Percentiles rank a stretch among this genome's conserved stretches.
Conservation (phyloP, 495 filamentous ascomycete genomes). For the Tuber microsphaerosporum region DNA sequence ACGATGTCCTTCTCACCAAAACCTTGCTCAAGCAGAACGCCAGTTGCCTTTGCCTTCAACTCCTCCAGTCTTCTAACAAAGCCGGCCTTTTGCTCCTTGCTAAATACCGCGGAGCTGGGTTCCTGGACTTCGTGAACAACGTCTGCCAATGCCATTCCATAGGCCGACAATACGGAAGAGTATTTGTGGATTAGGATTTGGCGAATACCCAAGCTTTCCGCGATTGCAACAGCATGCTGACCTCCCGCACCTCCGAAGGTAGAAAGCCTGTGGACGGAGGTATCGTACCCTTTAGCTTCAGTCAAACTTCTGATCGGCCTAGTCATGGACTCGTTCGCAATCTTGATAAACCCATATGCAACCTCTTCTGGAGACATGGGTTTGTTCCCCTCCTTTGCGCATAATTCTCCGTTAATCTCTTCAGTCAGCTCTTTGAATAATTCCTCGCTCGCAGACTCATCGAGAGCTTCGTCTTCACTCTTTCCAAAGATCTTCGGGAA, state of each 20-base stretch:
- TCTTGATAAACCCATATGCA: conserved; percentile 80
- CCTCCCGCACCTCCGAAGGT: conserved; percentile 94
- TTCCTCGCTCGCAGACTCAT: conserved; percentile 66
- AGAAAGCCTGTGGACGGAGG: conserved; percentile 77
- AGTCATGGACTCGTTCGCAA: conserved; percentile 95
- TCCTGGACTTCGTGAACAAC: conserved; percentile 90
- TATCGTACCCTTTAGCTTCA: conserved; percentile 88
- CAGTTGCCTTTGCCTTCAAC: conserved; percentile 61
- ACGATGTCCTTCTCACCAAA: conserved; percentile 65
- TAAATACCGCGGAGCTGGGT: conserved; percentile 77
- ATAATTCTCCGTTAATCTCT: conserved; percentile 62
- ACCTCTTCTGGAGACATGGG: conserved; percentile 80
- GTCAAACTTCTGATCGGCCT: conserved; percentile 86
- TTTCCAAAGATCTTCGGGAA: conserved; percentile 96
- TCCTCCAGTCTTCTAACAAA: conserved; percentile 55
- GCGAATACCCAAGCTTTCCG: conserved; percentile 74
- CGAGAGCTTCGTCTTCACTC: conserved; percentile 79
- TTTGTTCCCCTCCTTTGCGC: conserved; percentile 52
- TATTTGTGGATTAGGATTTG: conserved; percentile 87
- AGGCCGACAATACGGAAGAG: conserved; percentile 89
- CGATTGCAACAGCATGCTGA: conserved; percentile 94
- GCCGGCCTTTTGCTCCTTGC: conserved; percentile 50
- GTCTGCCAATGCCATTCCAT: conserved; percentile 93
- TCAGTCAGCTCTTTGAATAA: conserved; percentile 71
- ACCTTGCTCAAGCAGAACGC: conserved; percentile 62